phyloP scores from a whole-genome alignment of 2,329 filamentous ascomycete genomes.

The Aaosphaeria arxii region DNA sequence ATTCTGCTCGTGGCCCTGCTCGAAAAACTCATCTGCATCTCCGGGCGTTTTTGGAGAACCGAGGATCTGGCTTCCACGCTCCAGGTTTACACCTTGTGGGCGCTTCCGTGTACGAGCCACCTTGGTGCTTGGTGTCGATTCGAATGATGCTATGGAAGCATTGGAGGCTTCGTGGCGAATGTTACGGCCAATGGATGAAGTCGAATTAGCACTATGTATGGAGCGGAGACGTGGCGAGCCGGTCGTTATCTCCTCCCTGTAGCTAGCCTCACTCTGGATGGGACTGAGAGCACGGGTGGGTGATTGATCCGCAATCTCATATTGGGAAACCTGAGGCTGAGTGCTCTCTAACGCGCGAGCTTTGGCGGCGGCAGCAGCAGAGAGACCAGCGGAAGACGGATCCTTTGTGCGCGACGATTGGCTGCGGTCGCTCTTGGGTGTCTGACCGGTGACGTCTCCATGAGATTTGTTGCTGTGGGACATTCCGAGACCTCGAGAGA shows the following conservation, averaged over 20 bases:
- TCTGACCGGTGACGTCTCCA: constrained; percentile 49
- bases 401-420: constrained; percentile 35
- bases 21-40: constrained; percentile 50
- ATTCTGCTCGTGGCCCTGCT: constrained; percentile 57
- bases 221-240: constrained; percentile 50
- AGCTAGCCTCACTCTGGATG: constrained; percentile 88
- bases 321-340: constrained; percentile 34
- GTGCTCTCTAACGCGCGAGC: constrained; percentile 32
- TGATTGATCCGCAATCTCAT: constrained; percentile 31
- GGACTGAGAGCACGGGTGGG: constrained; percentile 71
- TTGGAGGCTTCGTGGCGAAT: constrained; percentile 51
- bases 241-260: constrained; percentile 38
- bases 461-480: constrained; percentile 60
- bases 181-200: constrained; percentile 63
- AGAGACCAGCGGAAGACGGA: constrained; percentile 15
- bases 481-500: constrained; percentile 61
- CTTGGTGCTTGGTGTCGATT: constrained; percentile 58
- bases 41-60: constrained; percentile 24
- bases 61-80: constrained; percentile 50
- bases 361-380: constrained; percentile 39
- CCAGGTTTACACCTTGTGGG: constrained; percentile 52
- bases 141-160: constrained; percentile 58
- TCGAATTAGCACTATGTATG: constrained; percentile 41
- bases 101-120: constrained; percentile 53
- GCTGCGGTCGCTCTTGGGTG: constrained; percentile 45